Percentiles rank a stretch among this genome's conserved stretches.
phyloP scores from a whole-genome alignment of 2,329 filamentous ascomycete species.

The Claviceps purpurea region DNA sequence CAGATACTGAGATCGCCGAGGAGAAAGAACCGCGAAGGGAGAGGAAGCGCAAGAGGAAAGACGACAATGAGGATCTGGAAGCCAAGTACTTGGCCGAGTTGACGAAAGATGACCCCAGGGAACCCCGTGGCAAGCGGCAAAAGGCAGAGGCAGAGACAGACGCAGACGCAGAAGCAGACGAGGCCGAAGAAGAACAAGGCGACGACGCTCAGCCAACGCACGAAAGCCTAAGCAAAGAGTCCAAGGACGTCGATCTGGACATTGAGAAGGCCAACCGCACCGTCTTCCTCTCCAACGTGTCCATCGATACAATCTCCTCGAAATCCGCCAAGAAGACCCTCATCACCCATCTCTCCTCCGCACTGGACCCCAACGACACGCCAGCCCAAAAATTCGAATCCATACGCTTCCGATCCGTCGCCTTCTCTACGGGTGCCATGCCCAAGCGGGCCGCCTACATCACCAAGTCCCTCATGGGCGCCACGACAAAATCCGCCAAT shows the following conservation, averaged over 20 bases:
- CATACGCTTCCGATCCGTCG: constrained; percentile 84
- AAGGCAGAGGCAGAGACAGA: constrained; percentile 21
- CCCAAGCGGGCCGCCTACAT: constrained; percentile 94
- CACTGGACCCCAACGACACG: constrained; percentile 42
- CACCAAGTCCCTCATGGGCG: constrained; percentile 77
- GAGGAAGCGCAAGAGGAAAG: constrained; percentile 53
- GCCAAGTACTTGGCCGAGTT: constrained; percentile 56
- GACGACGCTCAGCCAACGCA: constrained; percentile 37
- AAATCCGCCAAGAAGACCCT: constrained; percentile 70
- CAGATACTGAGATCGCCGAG: constrained; percentile 20
- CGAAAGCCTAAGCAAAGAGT: constrained; percentile 40
- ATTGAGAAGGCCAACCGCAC: constrained; percentile 74
- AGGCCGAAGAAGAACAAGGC: constrained; percentile 23
- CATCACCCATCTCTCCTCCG: constrained; percentile 63
- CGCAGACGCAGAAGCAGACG: constrained; percentile 14
- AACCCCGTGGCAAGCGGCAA: constrained; percentile 40
- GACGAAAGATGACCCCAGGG: constrained; percentile 43
- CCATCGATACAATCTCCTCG: constrained; percentile 66
- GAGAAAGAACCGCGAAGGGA: constrained; percentile 27
- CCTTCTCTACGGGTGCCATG: constrained; percentile 62
- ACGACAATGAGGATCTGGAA: constrained; percentile 58
- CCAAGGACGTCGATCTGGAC: constrained; percentile 55
- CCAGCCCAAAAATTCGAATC: constrained; percentile 67
- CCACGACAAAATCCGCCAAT: constrained; percentile 85
- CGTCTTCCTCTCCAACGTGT: constrained; percentile 87